These are phyloP conservation scores for Colletotrichum musae DNA, from an alignment of 2,329 filamentous ascomycete genomes.

Conservation along the genomic window DNA sequence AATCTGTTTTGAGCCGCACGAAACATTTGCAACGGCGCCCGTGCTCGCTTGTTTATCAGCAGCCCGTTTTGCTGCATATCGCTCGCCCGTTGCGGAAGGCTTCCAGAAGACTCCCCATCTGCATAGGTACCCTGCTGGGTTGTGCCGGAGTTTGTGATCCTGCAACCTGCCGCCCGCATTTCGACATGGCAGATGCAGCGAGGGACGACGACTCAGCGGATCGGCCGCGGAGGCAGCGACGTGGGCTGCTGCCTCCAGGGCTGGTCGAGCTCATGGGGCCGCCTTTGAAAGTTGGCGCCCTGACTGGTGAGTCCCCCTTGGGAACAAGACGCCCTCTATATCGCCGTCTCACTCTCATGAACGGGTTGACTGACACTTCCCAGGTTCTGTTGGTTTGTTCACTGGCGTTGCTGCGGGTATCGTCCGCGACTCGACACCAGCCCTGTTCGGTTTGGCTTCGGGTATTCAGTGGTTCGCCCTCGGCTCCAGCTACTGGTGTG, in stretches of 20 bases:
- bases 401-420: slow-evolving; percentile 81
- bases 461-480: slow-evolving; percentile 87
- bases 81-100: slow-evolving; percentile 9
- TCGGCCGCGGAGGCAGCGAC: slow-evolving; percentile 42
- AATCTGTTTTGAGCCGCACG: slow-evolving; percentile 34
- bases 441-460: slow-evolving; percentile 79
- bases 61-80: slow-evolving; percentile 30
- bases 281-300: slow-evolving; percentile 72
- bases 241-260: slow-evolving; percentile 59
- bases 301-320: slow-evolving; percentile 63
- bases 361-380: too few relatives aligned
- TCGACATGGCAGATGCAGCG: slow-evolving; percentile 41
- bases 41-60: slow-evolving; percentile 22
- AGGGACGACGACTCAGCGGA: slow-evolving; percentile 14
- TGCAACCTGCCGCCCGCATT: slow-evolving; percentile 26
- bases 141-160: slow-evolving; percentile 4
- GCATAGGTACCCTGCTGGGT: slow-evolving; percentile 1
- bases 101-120: slow-evolving; percentile 20
- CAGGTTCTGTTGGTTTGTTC: slow-evolving; percentile 73
- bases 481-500: slow-evolving; percentile 83
- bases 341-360: too few relatives aligned
- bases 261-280: slow-evolving; percentile 62
- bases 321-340: too few relatives aligned
- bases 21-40: slow-evolving; percentile 20
- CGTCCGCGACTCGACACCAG: slow-evolving; percentile 75